A percentile compares a stretch with the other conserved stretches of the same genome.
phyloP scores from a whole-genome alignment of 164 flowering plant species.

The Chimonanthus salicifolius region DNA sequence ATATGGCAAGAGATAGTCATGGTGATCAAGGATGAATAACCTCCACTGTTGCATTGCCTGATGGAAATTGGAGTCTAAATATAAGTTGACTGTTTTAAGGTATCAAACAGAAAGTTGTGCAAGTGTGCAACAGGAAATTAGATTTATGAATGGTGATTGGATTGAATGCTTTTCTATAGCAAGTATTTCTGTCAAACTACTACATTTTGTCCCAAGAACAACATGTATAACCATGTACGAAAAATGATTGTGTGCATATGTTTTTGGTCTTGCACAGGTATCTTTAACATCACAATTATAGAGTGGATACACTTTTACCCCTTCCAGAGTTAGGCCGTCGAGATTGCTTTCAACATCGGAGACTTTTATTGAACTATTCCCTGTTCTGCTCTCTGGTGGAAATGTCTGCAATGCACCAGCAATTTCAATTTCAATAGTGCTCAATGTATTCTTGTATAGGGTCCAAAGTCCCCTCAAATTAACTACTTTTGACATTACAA shows the following conservation, averaged over 20 bases:
- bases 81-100: background rate
- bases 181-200: too few species aligned
- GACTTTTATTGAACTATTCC: constrained; percentile 25
- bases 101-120: background rate
- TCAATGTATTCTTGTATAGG: too few species aligned
- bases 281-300: too few species aligned
- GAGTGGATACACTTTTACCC: constrained; percentile 15
- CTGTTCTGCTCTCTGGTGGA: constrained; percentile 21
- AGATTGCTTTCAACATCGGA: constrained; percentile 31
- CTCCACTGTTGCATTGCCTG: constrained; percentile 41
- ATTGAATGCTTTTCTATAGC: too few species aligned
- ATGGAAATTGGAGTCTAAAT: background rate
- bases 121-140: too few species aligned
- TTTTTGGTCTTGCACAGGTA: too few species aligned
- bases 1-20: constrained; percentile 49
- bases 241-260: too few species aligned
- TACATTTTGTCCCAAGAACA: too few species aligned
- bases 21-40: constrained; percentile 53
- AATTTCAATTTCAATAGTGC: too few species aligned
- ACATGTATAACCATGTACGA: too few species aligned
- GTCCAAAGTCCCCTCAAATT: too few species aligned
- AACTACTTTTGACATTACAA: background rate
- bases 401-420: constrained; percentile 12
- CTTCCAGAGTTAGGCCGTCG: constrained; percentile 32
- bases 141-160: too few species aligned